phyloP scores from a whole-genome alignment of 179 eudicot genomes.

The Sideroxylon spinosum region DNA sequence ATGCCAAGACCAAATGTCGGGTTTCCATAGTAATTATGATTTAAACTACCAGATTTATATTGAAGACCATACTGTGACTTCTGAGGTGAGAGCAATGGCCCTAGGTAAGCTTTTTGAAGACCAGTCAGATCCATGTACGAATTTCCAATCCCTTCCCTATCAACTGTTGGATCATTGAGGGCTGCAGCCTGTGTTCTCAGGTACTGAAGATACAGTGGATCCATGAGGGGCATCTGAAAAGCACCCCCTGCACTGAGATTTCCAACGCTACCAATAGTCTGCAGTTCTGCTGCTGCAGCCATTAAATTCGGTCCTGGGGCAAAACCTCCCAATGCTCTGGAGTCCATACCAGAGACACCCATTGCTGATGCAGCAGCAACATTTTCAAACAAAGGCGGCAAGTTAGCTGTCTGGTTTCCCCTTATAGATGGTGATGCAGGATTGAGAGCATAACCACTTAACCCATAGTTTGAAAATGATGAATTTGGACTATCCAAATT shows the following conservation, averaged over 20 bases:
- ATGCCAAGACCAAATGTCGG: constrained; percentile 51
- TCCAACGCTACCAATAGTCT: constrained; percentile 42
- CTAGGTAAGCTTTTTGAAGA: constrained; percentile 70
- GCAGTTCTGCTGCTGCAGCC: constrained; percentile 36
- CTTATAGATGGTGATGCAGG: constrained; percentile 58
- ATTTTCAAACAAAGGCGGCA: constrained; percentile 62
- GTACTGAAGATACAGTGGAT: constrained; percentile 64
- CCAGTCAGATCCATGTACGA: constrained; percentile 50
- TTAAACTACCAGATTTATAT: constrained; percentile 47
- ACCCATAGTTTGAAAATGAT: constrained; percentile 45
- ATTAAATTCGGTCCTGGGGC: constrained; percentile 42
- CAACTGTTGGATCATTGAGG: constrained; percentile 47
- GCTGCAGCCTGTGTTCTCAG: constrained; percentile 53
- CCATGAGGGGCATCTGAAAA: constrained; percentile 41
- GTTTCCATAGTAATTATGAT: constrained; percentile 63
- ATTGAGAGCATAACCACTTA: constrained; percentile 52
- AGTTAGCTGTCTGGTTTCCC: constrained; percentile 45
- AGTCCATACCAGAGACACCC: constrained; percentile 54
- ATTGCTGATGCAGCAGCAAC: constrained; percentile 53
- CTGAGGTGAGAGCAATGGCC: constrained; percentile 50
- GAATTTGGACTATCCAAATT: constrained; percentile 45
- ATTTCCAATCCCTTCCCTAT: constrained; percentile 37
- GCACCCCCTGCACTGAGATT: constrained; percentile 40
- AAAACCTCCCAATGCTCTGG: constrained; percentile 51
- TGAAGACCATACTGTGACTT: constrained; percentile 62